phyloP scores from a whole-genome alignment of 371 early-diverging fungal genomes.

The Lichtheimia ornata region DNA sequence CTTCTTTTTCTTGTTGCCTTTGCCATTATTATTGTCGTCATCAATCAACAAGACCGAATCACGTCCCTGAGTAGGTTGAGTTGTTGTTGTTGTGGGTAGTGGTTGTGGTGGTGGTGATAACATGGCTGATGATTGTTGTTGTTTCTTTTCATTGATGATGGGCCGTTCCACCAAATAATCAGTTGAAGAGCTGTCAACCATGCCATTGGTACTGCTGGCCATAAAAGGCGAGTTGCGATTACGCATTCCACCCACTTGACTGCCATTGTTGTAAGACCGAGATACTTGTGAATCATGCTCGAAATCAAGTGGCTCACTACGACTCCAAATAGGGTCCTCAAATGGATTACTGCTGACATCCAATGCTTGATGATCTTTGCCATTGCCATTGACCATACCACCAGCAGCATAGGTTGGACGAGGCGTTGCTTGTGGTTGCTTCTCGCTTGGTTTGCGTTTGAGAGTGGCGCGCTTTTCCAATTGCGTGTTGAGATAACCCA shows the following conservation, averaged over 20 bases:
- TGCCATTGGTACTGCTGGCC: background rate
- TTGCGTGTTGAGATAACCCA: slow-evolving; percentile 50
- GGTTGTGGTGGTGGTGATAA: background rate
- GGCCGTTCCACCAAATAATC: slow-evolving; percentile 7
- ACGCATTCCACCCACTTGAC: background rate
- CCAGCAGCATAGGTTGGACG: background rate
- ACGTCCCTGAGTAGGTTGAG: background rate
- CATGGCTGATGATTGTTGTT: slow-evolving; percentile 1
- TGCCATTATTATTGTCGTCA: slow-evolving; percentile 7
- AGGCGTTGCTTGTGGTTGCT: background rate
- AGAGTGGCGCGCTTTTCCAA: slow-evolving; percentile 32
- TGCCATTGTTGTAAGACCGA: background rate
- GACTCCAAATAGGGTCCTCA: slow-evolving; percentile 43
- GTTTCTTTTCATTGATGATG: background rate
- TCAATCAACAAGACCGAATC: slow-evolving; percentile 4
- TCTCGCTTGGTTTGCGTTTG: slow-evolving; percentile 20
- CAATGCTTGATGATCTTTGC: slow-evolving; percentile 8
- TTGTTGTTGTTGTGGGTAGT: background rate
- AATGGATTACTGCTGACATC: slow-evolving; percentile 31
- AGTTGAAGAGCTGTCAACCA: slow-evolving; percentile 10
- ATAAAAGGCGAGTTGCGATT: slow-evolving; percentile 1
- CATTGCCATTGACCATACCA: slow-evolving; percentile 8
- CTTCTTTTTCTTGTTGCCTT: slow-evolving; percentile 27
- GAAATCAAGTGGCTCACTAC: slow-evolving; percentile 15
- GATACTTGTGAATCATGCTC: slow-evolving; percentile 11